Base-by-base conservation (phyloP, 495 filamentous ascomycete genomes). In the Neurospora discreta region DNA sequence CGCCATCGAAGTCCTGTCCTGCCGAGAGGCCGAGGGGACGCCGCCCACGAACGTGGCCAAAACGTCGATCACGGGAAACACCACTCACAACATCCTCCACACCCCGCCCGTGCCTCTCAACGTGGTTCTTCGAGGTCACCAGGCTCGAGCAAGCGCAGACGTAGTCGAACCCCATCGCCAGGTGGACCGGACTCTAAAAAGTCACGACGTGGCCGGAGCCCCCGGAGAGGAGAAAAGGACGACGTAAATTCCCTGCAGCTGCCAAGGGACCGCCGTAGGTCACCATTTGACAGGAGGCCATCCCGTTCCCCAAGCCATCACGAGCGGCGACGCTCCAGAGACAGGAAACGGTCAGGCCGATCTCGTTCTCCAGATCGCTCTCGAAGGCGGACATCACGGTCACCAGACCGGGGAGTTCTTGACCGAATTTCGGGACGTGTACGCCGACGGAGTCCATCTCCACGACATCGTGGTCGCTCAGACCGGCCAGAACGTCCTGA, bases 111-210 rank as follows among this genome's bases (percentile, higher is more conserved):
- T 39, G 72, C 33, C 40, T 58, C 58, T 15, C 71, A 71, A 15
- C 80, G 79, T 26, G 70, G 72, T 72, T 75, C 73, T 69, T 77
- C 75, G 6, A 78, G 79, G 36, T 79, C 80, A 18, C 80, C 82
- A 10, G 75, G 72, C 39, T 77, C 80, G 69, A 73, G 71, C 69
- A 83, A 83, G 77, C 81, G 83, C 39, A 80, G 75, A 30, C 82
- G 81, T 36, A 82, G 77, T 74, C 78, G 76, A 20, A 81, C 78
- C 69, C 77, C 78, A 20, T 78, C 81, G 5, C 72, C 75, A 60
- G 68, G 69, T 68, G 75, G 74, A 38, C 74, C 75, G 58, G 78
- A 78, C 39, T 74, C 78, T 11, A 84, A 81, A 70, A 81, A 80
- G 72, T 76, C 82, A 41, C 81, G 80, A 43, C 75, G 76, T 69